These are phyloP conservation scores for Aspergillus latus DNA, from an alignment of 2,329 filamentous ascomycete genomes.

Conservation along the genomic window DNA sequence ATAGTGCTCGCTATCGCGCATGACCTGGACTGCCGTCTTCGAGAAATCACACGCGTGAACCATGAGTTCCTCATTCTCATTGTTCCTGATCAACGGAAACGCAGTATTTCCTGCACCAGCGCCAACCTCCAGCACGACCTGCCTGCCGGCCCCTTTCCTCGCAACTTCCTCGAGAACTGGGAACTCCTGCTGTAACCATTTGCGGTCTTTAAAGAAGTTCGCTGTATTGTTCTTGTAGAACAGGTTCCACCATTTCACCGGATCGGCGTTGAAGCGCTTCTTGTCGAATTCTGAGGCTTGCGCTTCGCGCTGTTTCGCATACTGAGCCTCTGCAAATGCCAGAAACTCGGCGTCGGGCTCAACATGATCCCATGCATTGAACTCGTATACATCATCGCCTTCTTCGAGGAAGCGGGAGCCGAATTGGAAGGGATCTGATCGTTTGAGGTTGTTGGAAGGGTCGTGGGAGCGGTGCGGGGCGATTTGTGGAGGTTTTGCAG, in stretches of 20 bases:
- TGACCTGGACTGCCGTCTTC: constrained; percentile 90
- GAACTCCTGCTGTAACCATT: constrained; percentile 96
- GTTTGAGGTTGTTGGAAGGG: constrained; percentile 74
- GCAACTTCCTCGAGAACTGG: constrained; percentile 79
- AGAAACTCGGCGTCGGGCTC: constrained; percentile 87
- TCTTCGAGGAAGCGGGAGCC: constrained; percentile 82
- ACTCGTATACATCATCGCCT: constrained; percentile 88
- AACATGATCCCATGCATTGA: constrained; percentile 99
- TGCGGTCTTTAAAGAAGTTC: constrained; percentile 98
- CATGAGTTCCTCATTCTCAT: constrained; percentile 76
- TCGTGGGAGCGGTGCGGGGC: constrained; percentile 67
- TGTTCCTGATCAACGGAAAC: constrained; percentile 82
- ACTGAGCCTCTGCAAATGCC: constrained; percentile 81
- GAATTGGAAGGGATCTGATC: constrained; percentile 91
- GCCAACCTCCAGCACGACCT: constrained; percentile 81
- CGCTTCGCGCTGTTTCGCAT: constrained; percentile 75
- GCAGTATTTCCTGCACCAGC: constrained; percentile 96
- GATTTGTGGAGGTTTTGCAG: constrained; percentile 48
- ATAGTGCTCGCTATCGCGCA: constrained; percentile 77
- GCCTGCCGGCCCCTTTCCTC: constrained; percentile 64
- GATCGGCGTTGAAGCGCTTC: constrained; percentile 80
- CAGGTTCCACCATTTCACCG: constrained; percentile 95
- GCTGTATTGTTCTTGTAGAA: constrained; percentile 98
- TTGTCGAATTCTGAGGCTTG: constrained; percentile 94
- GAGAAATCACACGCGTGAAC: constrained; percentile 96